phyloP scores from a whole-genome alignment of 2,329 filamentous ascomycete genomes.

The Penicillium sp. region DNA sequence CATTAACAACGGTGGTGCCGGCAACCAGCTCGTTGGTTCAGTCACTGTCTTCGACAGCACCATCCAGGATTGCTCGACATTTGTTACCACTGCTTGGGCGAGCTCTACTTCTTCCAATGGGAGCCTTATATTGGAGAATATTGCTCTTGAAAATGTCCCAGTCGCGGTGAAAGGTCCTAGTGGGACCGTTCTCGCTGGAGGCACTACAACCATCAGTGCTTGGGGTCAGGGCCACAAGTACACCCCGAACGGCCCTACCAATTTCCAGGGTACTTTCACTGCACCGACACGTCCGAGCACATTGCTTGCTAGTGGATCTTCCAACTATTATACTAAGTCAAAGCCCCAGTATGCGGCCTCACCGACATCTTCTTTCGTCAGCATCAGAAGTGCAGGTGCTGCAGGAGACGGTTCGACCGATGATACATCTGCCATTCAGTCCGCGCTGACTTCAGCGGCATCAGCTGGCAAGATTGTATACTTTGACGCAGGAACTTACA shows the following conservation, averaged over 20 bases:
- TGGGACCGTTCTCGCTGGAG: constrained; percentile 39
- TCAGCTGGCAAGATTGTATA: constrained; percentile 53
- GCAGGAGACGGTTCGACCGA: constrained; percentile 58
- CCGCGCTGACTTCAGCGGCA: constrained; percentile 53
- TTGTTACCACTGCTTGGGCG: constrained; percentile 49
- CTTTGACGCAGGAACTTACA: constrained; percentile 57
- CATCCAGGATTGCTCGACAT: constrained; percentile 52
- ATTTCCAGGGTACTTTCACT: constrained; percentile 45
- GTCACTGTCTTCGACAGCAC: constrained; percentile 58
- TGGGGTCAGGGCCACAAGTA: constrained; percentile 49
- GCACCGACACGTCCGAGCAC: constrained; percentile 44
- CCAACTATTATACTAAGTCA: constrained; percentile 46
- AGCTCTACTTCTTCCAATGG: constrained; percentile 46
- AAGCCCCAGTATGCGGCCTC: constrained; percentile 56
- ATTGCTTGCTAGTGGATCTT: constrained; percentile 44
- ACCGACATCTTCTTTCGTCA: constrained; percentile 42
- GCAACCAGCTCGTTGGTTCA: constrained; percentile 52
- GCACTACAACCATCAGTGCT: constrained; percentile 37
- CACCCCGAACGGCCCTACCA: constrained; percentile 44
- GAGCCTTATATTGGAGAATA: constrained; percentile 57
- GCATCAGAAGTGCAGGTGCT: constrained; percentile 44
- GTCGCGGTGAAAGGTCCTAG: constrained; percentile 43
- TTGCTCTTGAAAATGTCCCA: constrained; percentile 51
- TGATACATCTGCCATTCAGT: constrained; percentile 60
- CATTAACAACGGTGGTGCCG: constrained; percentile 45